Evolutionary conservation across 345 rosid genomes (phyloP), one percentile per base, ranked within the genome.

Genomic region (Eutrema japonicum): DNA sequence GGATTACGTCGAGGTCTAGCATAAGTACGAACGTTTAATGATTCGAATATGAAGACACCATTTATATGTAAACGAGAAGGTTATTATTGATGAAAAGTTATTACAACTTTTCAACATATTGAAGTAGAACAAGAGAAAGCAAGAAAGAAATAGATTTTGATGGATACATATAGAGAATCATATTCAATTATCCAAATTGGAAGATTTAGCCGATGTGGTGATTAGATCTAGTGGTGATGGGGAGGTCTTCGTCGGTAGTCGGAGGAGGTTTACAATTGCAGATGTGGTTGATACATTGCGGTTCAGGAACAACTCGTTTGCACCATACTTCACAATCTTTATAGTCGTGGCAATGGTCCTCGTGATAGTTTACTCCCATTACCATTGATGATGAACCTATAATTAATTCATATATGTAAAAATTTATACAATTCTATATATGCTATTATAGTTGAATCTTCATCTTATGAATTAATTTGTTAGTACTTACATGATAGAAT

Each of bases 401-500:
- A 3, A 41, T 49, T 18, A 10, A 58, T 40, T 29, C 27, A 64
- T 49, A 9, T 8, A 16, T 42, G 40, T 12, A 40, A 33, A 12
- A 18, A 4, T 30, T 45, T 5, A 55, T 2, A 9, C 0, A 26
- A 32, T 32, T 16, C 16, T 14, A 11, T 51, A 51, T 50, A 43
- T 63, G 54, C 36, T 36, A 22, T 8, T 41, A 5, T 32, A 30
- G 32, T 18, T n/a, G 13, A 38, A 37, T 26, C 30, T 43, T 45
- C 41, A 30, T 32, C 14, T 9, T 14, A 10, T 38, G 4, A 38
- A 12, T 12, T 1, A 9, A 5, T 8, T 46, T 8, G 1, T 30
- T 40, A 41, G 38, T 38, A 51, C 78, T 68, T 68, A 75, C 79
- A 68, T 35, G 74, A 68, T 55, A 53, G 18, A 27, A 68, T 40